These are phyloP conservation scores for Waltergamsia citrina DNA, from an alignment of 2,329 filamentous ascomycete species.

Conservation along the genomic window DNA sequence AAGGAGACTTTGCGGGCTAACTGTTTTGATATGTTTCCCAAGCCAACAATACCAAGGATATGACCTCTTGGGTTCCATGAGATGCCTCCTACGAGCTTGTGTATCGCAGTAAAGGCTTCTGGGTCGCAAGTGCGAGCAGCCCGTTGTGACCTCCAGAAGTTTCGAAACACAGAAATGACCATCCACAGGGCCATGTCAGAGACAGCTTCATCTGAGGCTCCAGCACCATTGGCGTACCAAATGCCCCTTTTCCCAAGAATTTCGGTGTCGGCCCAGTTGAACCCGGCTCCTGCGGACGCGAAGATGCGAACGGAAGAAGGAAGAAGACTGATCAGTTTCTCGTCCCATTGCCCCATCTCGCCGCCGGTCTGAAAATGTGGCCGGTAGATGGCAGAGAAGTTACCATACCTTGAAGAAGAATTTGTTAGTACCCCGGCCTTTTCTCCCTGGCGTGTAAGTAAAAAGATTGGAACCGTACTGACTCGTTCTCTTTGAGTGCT, in stretches of 20 bases:
- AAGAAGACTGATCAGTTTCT: slow-evolving; percentile 42
- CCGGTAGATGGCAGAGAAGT: slow-evolving; percentile 34
- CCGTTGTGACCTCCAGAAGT: slow-evolving; percentile 31
- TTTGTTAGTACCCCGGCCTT: background rate
- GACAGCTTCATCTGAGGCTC: slow-evolving; percentile 30
- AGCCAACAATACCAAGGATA: slow-evolving; percentile 40
- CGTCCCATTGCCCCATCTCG: slow-evolving; percentile 53
- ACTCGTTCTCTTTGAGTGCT: slow-evolving; percentile 27
- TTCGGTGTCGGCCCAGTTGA: slow-evolving; percentile 52
- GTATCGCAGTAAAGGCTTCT: slow-evolving; percentile 15
- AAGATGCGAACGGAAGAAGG: slow-evolving; percentile 46
- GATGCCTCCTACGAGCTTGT: slow-evolving; percentile 18
- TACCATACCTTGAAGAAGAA: slow-evolving; percentile 12
- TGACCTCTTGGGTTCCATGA: slow-evolving; percentile 38
- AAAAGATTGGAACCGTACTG: too few relatives aligned
- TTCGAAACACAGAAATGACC: slow-evolving; percentile 37
- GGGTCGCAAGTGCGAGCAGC: slow-evolving; percentile 16
- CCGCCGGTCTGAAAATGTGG: slow-evolving; percentile 53
- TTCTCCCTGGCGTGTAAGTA: background rate
- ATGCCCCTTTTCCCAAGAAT: slow-evolving; percentile 24
- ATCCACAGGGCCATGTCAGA: slow-evolving; percentile 31
- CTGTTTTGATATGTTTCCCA: slow-evolving; percentile 33
- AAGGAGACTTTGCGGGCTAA: slow-evolving; percentile 33
- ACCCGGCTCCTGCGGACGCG: slow-evolving; percentile 51
- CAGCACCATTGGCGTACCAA: slow-evolving; percentile 33